Conservation (phyloP, 129 eudicot genomes). For the Tagetes erecta region DNA sequence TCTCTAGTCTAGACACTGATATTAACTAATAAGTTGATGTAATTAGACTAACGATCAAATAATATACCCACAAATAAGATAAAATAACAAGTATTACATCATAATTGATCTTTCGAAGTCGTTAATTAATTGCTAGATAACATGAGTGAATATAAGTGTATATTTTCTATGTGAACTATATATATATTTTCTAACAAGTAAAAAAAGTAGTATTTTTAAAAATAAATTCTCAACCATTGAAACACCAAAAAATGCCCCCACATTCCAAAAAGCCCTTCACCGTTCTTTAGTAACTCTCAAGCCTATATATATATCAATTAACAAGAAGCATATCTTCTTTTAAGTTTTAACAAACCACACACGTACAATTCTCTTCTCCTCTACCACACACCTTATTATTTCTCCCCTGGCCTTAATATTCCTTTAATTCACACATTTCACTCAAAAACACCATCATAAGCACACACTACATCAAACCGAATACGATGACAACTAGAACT, state of each 20-base stretch:
- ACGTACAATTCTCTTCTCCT: constrained; percentile 32
- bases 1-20: too few species aligned
- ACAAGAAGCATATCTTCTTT: constrained; percentile 29
- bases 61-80: too few species aligned
- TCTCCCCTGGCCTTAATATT: constrained; percentile 1
- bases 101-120: too few species aligned
- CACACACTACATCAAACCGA: constrained; percentile 19
- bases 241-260: constrained; percentile 16
- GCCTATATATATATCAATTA: constrained; percentile 18
- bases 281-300: constrained; percentile 34
- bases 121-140: too few species aligned
- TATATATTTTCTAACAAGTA: too few species aligned
- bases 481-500: constrained; percentile 19
- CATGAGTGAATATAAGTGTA: too few species aligned
- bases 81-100: too few species aligned
- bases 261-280: constrained; percentile 44
- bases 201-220: background rate
- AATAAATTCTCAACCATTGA: constrained; percentile 29
- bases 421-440: constrained; percentile 15
- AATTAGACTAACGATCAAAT: too few species aligned
- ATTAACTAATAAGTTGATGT: too few species aligned
- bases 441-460: constrained; percentile 2
- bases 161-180: too few species aligned
- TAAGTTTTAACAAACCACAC: constrained; percentile 20
- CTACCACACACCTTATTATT: constrained; percentile 32